phyloP scores from a whole-genome alignment of 371 early-diverging fungal species.

The Mortierella sp. region DNA sequence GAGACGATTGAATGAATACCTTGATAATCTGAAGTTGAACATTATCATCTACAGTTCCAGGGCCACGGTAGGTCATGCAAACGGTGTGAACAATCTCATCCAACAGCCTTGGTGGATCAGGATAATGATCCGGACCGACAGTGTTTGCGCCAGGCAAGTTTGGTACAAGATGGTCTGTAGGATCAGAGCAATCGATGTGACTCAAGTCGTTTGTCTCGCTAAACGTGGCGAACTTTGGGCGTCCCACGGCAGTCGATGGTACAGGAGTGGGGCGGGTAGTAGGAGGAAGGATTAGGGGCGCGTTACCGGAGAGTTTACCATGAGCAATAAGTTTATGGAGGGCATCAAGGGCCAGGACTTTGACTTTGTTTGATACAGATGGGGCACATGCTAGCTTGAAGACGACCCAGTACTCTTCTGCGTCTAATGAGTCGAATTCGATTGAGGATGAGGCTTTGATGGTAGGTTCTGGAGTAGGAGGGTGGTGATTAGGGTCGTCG shows the following conservation, averaged over 20 bases:
- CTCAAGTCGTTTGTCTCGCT: slow-evolving; percentile 57
- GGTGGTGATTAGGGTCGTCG: slow-evolving; percentile 25
- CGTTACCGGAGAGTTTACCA: slow-evolving; percentile 46
- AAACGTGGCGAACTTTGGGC: slow-evolving; percentile 45
- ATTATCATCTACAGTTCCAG: slow-evolving; percentile 71
- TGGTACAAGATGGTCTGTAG: slow-evolving; percentile 51
- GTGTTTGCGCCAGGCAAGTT: slow-evolving; percentile 49
- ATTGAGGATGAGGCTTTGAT: slow-evolving; percentile 47
- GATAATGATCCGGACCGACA: slow-evolving; percentile 47
- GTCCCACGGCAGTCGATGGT: slow-evolving; percentile 20
- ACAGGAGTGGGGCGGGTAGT: slow-evolving; percentile 29
- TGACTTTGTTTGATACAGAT: slow-evolving; percentile 51
- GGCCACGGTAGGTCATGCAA: slow-evolving; percentile 63
- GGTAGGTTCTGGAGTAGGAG: slow-evolving; percentile 24
- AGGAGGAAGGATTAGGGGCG: slow-evolving; percentile 39
- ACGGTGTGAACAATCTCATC: slow-evolving; percentile 62
- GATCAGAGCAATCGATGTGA: slow-evolving; percentile 55
- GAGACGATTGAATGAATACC: slow-evolving; percentile 37
- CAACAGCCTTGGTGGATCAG: slow-evolving; percentile 53
- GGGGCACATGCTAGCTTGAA: slow-evolving; percentile 56
- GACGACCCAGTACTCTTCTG: slow-evolving; percentile 55
- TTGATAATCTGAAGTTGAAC: slow-evolving; percentile 79
- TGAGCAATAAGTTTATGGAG: slow-evolving; percentile 55
- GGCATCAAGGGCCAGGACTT: slow-evolving; percentile 50
- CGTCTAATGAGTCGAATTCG: slow-evolving; percentile 47